phyloP scores from a whole-genome alignment of 441 rosid species.

The Corymbia citriodora region DNA sequence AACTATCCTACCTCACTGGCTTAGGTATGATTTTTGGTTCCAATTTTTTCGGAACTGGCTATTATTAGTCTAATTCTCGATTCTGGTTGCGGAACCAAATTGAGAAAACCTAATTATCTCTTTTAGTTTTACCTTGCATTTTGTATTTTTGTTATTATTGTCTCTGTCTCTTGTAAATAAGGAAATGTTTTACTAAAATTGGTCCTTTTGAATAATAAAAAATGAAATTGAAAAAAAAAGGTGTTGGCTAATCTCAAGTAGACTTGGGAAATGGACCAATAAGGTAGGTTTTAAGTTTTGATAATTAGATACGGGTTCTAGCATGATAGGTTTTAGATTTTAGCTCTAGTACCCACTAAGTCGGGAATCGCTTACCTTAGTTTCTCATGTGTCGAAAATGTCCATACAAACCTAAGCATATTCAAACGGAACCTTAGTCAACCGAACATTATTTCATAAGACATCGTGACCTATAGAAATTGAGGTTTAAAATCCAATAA shows the following conservation, averaged over 20 bases:
- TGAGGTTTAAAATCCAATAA: neutral
- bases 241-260: neutral
- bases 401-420: neutral
- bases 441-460: neutral
- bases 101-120: neutral
- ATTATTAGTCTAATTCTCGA: rapidly evolving
- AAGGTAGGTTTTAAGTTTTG: neutral
- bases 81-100: neutral
- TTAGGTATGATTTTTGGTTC: neutral
- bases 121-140: neutral
- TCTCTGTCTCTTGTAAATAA: neutral
- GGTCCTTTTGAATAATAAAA: neutral
- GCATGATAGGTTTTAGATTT: neutral
- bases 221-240: neutral
- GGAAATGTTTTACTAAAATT: neutral
- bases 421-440: neutral
- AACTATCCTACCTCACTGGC: neutral
- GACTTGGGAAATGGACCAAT: rapidly evolving
- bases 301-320: rapidly evolving
- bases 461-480: neutral
- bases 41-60: rapidly evolving
- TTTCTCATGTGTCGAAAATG: neutral
- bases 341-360: neutral
- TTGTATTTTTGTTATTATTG: neutral
- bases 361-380: rapidly evolving